Conservation (phyloP, 805 yeast species). For the Myxozyma vanderwaltii region DNA sequence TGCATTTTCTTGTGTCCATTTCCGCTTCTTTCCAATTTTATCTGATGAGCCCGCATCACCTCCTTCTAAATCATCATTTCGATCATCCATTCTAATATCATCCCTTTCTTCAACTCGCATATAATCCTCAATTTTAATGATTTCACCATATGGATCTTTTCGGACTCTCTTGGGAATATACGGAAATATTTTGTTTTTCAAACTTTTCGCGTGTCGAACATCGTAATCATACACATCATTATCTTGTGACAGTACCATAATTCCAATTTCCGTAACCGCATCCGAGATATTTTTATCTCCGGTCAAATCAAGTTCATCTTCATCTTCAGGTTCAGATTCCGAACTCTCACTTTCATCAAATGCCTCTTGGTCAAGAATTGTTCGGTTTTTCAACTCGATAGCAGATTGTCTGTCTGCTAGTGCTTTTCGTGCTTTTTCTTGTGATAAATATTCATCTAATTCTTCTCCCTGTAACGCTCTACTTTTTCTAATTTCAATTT, state of each 20-base stretch:
- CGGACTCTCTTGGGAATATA: constrained; percentile 56
- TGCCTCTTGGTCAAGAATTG: constrained; percentile 41
- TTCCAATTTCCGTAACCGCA: constrained; percentile 33
- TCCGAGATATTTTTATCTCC: constrained; percentile 40
- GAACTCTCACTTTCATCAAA: constrained; percentile 28
- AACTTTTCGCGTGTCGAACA: constrained; percentile 46
- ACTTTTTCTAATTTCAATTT: constrained; percentile 39
- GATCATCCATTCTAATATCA: constrained; percentile 32
- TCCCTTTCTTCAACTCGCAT: constrained; percentile 52
- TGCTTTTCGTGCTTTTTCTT: constrained; percentile 34
- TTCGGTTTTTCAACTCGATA: constrained; percentile 44
- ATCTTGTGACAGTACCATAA: constrained; percentile 37
- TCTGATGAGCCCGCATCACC: constrained; percentile 36
- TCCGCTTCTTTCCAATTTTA: constrained; percentile 44
- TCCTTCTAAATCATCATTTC: constrained; percentile 30
- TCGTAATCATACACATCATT: constrained; percentile 54
- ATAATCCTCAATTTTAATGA: constrained; percentile 67
- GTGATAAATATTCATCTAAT: constrained; percentile 38
- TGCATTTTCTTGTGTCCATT: constrained; percentile 42
- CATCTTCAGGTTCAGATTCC: constrained; percentile 32
- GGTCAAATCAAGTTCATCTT: constrained; percentile 33
- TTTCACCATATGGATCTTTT: constrained; percentile 85
- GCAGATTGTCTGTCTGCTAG: constrained; percentile 39
- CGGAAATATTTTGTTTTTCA: constrained; percentile 64
- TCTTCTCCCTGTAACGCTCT: constrained; percentile 44